Percentiles rank a stretch among this genome's conserved stretches.
Evolutionary conservation across 2,329 filamentous ascomycete species (phyloP).

Genomic region (Hypoxylon sp.): DNA sequence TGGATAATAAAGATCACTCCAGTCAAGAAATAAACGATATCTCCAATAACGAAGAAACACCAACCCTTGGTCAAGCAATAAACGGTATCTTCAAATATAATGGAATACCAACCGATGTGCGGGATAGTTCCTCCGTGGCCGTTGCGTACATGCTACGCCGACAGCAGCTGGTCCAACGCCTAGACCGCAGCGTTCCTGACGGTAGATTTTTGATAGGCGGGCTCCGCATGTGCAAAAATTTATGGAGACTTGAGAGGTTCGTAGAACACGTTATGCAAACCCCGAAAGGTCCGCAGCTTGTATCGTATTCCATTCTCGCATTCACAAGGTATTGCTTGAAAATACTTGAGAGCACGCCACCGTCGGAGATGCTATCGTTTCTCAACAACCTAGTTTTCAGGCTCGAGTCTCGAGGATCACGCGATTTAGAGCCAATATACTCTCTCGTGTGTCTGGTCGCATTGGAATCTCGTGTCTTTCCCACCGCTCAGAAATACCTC

Average conservation of each 20-base stretch:
- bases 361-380: slow-evolving; percentile 53
- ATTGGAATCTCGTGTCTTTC: slow-evolving; percentile 37
- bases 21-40: too few species aligned
- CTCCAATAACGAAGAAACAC: too few species aligned
- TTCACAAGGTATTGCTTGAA: slow-evolving; percentile 14
- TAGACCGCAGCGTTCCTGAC: background rate
- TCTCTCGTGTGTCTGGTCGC: slow-evolving; percentile 54
- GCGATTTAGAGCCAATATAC: slow-evolving; percentile 52
- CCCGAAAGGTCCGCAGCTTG: slow-evolving; percentile 35
- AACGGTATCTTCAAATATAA: slow-evolving; percentile 46
- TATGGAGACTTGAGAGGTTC: slow-evolving; percentile 49
- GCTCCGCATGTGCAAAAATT: slow-evolving; percentile 28
- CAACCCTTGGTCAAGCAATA: slow-evolving; percentile 7
- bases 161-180: slow-evolving; percentile 24
- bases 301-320: slow-evolving; percentile 24
- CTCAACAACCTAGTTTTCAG: slow-evolving; percentile 60
- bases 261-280: slow-evolving; percentile 43
- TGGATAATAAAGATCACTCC: too few species aligned
- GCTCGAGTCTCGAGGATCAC: slow-evolving; percentile 47
- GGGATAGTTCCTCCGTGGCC: slow-evolving; percentile 35
- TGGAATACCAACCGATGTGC: slow-evolving; percentile 49
- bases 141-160: slow-evolving; percentile 52
- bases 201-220: slow-evolving; percentile 16
- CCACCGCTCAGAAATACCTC: slow-evolving; percentile 42
- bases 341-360: slow-evolving; percentile 35